phyloP scores from a whole-genome alignment of 1,284 basidiomycete genomes.

The Lentinula novae-zelandiae region DNA sequence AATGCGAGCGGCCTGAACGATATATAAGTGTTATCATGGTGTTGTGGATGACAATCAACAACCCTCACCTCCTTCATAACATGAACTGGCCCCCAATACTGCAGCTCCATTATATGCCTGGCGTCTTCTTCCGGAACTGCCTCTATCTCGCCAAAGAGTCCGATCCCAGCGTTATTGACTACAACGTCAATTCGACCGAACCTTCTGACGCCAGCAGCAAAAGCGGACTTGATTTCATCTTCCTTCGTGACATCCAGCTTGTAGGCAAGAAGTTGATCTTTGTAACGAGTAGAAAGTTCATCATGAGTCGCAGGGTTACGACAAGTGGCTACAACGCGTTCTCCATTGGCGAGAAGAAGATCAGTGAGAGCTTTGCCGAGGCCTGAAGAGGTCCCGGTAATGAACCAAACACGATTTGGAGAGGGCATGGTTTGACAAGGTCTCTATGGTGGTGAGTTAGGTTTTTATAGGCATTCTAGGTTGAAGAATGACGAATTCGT shows the following conservation, averaged over 20 bases:
- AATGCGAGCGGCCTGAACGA: constrained; percentile 14
- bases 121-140: constrained; percentile 25
- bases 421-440: neutral
- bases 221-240: constrained; percentile 26
- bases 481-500: no score
- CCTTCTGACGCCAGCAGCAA: constrained; percentile 24
- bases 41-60: neutral
- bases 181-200: constrained; percentile 38
- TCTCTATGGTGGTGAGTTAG: no score
- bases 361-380: constrained; percentile 29
- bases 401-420: constrained; percentile 15
- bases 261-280: constrained; percentile 31
- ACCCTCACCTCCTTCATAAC: constrained; percentile 23
- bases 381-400: constrained; percentile 33
- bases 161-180: constrained; percentile 35
- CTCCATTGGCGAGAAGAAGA: constrained; percentile 26
- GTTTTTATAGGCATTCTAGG: no score
- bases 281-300: constrained; percentile 25
- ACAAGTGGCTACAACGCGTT: constrained; percentile 33
- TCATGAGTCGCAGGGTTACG: constrained; percentile 27
- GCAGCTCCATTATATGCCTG: constrained; percentile 25
- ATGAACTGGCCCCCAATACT: constrained; percentile 32
- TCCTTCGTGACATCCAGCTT: constrained; percentile 32
- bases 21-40: neutral
- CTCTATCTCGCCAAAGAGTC: constrained; percentile 27